Conservation (phyloP, 140 eudicot genomes). For the Stevia rebaudiana region DNA sequence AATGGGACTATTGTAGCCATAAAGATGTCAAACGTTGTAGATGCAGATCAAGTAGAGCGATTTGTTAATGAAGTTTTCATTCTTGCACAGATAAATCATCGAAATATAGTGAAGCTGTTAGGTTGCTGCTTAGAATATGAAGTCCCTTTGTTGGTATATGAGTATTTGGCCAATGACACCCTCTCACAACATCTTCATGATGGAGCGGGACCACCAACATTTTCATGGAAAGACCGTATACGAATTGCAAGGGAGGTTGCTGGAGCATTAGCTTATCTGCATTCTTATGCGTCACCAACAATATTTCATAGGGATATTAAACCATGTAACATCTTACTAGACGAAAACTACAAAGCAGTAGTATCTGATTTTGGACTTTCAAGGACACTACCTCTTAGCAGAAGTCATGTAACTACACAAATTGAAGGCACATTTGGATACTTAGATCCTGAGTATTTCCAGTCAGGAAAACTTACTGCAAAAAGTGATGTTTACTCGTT, state of each 20-base stretch:
- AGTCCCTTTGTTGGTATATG: conserved; percentile 21
- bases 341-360: conserved; percentile 23
- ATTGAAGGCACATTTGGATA: conserved; percentile 27
- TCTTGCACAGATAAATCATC: conserved; percentile 23
- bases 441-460: conserved; percentile 12
- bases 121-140: conserved; percentile 21
- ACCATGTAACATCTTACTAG: conserved; percentile 17
- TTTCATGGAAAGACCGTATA: conserved; percentile 23
- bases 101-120: conserved; percentile 15
- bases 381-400: conserved; percentile 4
- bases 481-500: conserved; percentile 18
- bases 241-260: conserved; percentile 27
- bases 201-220: not conserved
- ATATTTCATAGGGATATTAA: conserved; percentile 28
- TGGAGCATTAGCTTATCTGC: conserved; percentile 21
- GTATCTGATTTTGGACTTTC: conserved; percentile 23
- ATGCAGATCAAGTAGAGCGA: conserved; percentile 1
- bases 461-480: not conserved
- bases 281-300: conserved; percentile 18
- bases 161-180: conserved; percentile 23
- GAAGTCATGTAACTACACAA: conserved; percentile 24
- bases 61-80: conserved; percentile 26
- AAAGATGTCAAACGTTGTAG: conserved; percentile 15
- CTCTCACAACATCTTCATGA: conserved; percentile 22
- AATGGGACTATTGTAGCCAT: conserved; percentile 15